phyloP scores from a whole-genome alignment of 1,284 basidiomycete species.

The Puccinia novopanici region DNA sequence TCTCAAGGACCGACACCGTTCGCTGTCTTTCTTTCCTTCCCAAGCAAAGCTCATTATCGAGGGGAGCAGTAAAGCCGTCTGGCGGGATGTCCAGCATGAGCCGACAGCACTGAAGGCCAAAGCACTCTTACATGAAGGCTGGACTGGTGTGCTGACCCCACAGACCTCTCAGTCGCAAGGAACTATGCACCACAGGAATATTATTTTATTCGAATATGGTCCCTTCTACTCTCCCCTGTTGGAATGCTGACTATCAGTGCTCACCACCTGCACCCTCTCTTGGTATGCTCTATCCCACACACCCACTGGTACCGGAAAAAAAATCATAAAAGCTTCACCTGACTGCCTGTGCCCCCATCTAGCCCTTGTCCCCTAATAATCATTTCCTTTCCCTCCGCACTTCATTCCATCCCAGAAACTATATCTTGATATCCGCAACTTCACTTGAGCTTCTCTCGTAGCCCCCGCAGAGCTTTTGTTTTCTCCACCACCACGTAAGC shows the following conservation, averaged over 20 bases:
- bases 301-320: neutral
- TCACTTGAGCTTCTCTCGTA: neutral
- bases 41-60: neutral
- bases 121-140: neutral
- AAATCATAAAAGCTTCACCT: conserved; percentile 16
- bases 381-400: neutral
- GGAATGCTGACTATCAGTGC: conserved; percentile 4
- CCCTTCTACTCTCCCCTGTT: neutral
- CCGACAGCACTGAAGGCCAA: neutral
- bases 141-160: neutral
- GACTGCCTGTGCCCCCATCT: neutral
- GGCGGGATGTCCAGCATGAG: neutral
- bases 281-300: neutral
- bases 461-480: too few species aligned
- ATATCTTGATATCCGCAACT: neutral
- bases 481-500: too few species aligned
- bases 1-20: neutral
- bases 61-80: neutral
- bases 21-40: neutral
- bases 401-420: neutral
- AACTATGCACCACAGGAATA: too few species aligned
- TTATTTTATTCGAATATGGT: too few species aligned
- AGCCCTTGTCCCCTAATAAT: neutral
- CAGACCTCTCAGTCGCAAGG: neutral
- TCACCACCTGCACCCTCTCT: neutral